Percentiles rank a stretch among this genome's conserved stretches.
Evolutionary conservation across 1,284 basidiomycete genomes (phyloP).

Genomic region (Neonothopanus nambi): DNA sequence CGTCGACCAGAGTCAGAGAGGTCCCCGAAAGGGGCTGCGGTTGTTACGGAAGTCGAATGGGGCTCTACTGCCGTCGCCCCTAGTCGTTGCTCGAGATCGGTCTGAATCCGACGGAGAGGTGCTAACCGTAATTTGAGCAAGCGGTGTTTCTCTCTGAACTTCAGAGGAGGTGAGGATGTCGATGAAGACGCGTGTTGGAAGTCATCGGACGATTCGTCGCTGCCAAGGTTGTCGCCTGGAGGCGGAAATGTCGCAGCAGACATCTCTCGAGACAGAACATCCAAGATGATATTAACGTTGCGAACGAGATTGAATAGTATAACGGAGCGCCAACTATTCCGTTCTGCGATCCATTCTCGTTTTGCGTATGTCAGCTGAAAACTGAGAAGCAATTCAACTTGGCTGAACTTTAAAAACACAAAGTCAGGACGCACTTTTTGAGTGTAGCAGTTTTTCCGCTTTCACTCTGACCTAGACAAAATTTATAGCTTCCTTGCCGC

Average conservation of each 20-base stretch:
- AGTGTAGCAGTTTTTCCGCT: slow-evolving; percentile 55
- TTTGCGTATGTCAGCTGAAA: slow-evolving; percentile 71
- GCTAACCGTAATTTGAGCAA: slow-evolving; percentile 56
- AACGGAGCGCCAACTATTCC: slow-evolving; percentile 69
- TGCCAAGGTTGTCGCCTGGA: slow-evolving; percentile 21
- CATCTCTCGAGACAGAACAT: slow-evolving; percentile 58
- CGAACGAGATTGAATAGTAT: slow-evolving; percentile 76
- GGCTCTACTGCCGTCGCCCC: slow-evolving; percentile 57
- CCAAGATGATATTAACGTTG: slow-evolving; percentile 61
- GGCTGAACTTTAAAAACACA: slow-evolving; percentile 3
- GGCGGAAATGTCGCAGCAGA: slow-evolving; percentile 33
- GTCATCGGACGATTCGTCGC: slow-evolving; percentile 40
- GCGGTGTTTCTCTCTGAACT: slow-evolving; percentile 63
- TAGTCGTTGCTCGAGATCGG: slow-evolving; percentile 58
- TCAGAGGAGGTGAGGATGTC: slow-evolving; percentile 37
- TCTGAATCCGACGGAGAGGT: slow-evolving; percentile 56
- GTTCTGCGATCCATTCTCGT: slow-evolving; percentile 67
- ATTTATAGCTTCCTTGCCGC: neutral
- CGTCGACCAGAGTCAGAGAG: slow-evolving; percentile 25
- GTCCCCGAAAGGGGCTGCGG: slow-evolving; percentile 35
- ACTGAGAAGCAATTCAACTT: slow-evolving; percentile 39
- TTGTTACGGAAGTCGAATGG: slow-evolving; percentile 35
- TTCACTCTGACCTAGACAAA: slow-evolving; percentile 61
- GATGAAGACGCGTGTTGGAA: slow-evolving; percentile 26
- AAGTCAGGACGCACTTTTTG: slow-evolving; percentile 28